phyloP scores from a whole-genome alignment of 192 early-diverging fungal genomes.

The Coemansia sp. region DNA sequence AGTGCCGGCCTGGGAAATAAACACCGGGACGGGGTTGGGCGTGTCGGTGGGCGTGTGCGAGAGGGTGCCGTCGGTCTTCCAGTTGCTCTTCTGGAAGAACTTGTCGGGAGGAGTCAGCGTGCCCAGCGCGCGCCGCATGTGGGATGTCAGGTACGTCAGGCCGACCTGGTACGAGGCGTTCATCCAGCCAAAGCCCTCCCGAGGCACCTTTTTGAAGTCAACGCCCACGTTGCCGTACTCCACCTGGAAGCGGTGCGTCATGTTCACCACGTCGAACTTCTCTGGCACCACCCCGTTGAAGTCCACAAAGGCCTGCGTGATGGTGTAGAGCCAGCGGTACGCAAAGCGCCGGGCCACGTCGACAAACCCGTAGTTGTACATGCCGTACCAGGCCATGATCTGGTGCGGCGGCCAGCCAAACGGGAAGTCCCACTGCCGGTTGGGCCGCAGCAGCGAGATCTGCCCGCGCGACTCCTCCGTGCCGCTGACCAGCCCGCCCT shows the following conservation, averaged over 20 bases:
- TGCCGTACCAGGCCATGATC: slow-evolving; percentile 92
- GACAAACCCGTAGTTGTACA: slow-evolving; percentile 77
- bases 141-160: slow-evolving; percentile 66
- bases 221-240: slow-evolving; percentile 96
- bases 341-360: slow-evolving; percentile 72
- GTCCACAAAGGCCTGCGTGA: slow-evolving; percentile 94
- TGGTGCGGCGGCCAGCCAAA: slow-evolving; percentile 99
- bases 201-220: slow-evolving; percentile 89
- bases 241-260: slow-evolving; percentile 87
- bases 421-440: slow-evolving; percentile 94
- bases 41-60: slow-evolving; percentile 45
- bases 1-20: slow-evolving; percentile 31
- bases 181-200: slow-evolving; percentile 99
- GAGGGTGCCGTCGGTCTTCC: slow-evolving; percentile 37
- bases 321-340: slow-evolving; percentile 95
- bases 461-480: slow-evolving; percentile 86
- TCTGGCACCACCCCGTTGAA: slow-evolving; percentile 97
- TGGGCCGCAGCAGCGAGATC: slow-evolving; percentile 78
- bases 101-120: slow-evolving; percentile 67
- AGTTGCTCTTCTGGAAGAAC: slow-evolving; percentile 57
- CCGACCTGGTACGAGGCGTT: slow-evolving; percentile 89
- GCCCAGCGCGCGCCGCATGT: slow-evolving; percentile 76
- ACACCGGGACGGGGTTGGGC: slow-evolving; percentile 32
- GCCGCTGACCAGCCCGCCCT: slow-evolving; percentile 88
- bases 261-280: slow-evolving; percentile 91